phyloP scores from a whole-genome alignment of 202 grass and related monocot species.

The Digitaria exilis region DNA sequence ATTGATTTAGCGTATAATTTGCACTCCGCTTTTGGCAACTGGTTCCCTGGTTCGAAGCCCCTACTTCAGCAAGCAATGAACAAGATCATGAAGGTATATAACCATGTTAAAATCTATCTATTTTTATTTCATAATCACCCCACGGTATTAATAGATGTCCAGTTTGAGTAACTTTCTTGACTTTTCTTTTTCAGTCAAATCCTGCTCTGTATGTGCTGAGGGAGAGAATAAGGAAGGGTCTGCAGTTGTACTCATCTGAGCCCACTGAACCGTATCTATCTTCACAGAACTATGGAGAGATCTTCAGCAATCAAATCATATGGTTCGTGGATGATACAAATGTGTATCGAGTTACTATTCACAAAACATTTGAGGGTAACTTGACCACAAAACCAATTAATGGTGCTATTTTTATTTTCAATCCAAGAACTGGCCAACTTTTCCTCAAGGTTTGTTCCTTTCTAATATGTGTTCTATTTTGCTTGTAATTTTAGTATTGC shows the following conservation, averaged over 20 bases:
- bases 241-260: slow-evolving; percentile 98
- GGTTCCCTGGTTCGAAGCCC: slow-evolving; percentile 98
- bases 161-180: not conserved
- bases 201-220: slow-evolving; percentile 93
- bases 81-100: slow-evolving; percentile 98
- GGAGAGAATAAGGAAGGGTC: slow-evolving; percentile 94
- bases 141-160: not conserved
- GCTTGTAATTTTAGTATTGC: not conserved
- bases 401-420: slow-evolving; percentile 99
- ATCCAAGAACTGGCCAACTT: slow-evolving; percentile 94
- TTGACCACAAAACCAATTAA: slow-evolving; percentile 97
- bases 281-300: slow-evolving; percentile 99
- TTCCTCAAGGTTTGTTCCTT: slow-evolving; percentile 74
- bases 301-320: slow-evolving; percentile 99
- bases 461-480: not conserved
- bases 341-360: slow-evolving; percentile 96
- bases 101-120: slow-evolving; percentile 10
- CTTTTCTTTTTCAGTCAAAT: slow-evolving; percentile 80
- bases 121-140: not conserved
- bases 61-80: slow-evolving; percentile 97
- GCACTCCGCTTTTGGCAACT: slow-evolving; percentile 95
- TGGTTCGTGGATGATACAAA: slow-evolving; percentile 99
- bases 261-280: slow-evolving; percentile 96
- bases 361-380: slow-evolving; percentile 99
- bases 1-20: slow-evolving; percentile 95